Evolutionary conservation across 805 yeast species (phyloP), one percentile per base, ranked within the genome.

Genomic region (Candida fluviatilis): DNA sequence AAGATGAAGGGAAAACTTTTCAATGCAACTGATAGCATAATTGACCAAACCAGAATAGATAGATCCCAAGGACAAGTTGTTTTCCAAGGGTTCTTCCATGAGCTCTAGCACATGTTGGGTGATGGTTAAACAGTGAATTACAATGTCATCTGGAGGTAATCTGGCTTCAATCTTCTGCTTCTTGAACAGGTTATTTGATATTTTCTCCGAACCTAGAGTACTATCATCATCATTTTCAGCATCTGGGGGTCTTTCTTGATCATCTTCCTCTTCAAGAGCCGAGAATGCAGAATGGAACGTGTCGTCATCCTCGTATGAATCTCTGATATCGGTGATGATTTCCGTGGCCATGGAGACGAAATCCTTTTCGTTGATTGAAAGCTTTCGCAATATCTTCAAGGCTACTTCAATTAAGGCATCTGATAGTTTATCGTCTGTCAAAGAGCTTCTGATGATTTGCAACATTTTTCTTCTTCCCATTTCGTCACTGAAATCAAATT

Each of bases 401-500:
- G 85, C 71, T 10, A 75, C 67, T 27, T 73, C 72, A 18, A 79
- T 71, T 21, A 80, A 63, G 5, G 62, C 54, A 40, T 78, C 87
- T 1, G 77, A 59, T 18, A 84, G 64, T 12, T 73, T 66, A 37
- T 78, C 82, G 30, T 75, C 70, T 1, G 81, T 71, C 40, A 84
- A 62, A n/a, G 80, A 66, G 16, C 76, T 66, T 43, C 71, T 56
- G 17, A 66, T 56, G 8, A 65, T 56, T 25, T 66, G 68, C 28
- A 84, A 62, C 77, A 88, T 78, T 32, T 79, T 78, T 56, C 95
- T 74, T 53, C 96, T 76, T 15, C 97, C 96, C 34, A 84, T 75
- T 58, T 90, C 96, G 64, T 93, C 97, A 49, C 88, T 82, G 52
- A 78, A 88, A 57, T 93, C 98, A 53, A 83, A 84, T 27, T 76